Base-by-base conservation (phyloP, 305 asterid species). In the Ilex paraguariensis region DNA sequence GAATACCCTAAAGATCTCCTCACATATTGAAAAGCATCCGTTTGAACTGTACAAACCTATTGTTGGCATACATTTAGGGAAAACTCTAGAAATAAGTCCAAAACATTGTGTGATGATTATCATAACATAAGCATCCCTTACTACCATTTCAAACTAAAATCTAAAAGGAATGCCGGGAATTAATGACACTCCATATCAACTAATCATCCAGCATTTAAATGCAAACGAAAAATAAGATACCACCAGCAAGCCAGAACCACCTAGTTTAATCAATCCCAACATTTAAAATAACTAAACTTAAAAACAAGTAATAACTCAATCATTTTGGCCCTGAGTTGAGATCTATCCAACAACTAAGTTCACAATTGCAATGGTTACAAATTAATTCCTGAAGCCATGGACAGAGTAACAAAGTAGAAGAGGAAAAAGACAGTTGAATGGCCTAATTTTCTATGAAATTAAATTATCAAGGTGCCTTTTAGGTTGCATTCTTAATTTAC, bases 51-150 rank as follows among this genome's bases (percentile, higher is more conserved):
- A 54, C 28, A 21, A 21, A 21, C 28, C 1, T 21, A 21, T 21
- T 31, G 62, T 5, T 60, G 16, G 57, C 55, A 60, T 40, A 30
- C 30, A 51, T 7, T 44, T 61, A 51, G 30, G 30, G 33, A 51
- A 71, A 42, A 58, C 15, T 7, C 17, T n/a, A 21, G 17, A 69
- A 72, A 65, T 57, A 56, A 11, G 39, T 33, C 45, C 54, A 51
- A 15, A 5, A 39, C 6, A 7, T 16, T 46, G 57, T 17, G 49
- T 44, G 57, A 64, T 40, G 13, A 56, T n/a, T 21, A 21, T 21
- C 28, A 21, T 21, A 21, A 21, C 15, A 57, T 56, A 11, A 30
- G 49, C 28, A 36, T 36, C 42, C 1, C 42, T 36, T 36, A 36
- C 42, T 4, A 36, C 42, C 42, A 21, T 46, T 46, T 46, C 7